Percentiles rank a stretch among this genome's conserved stretches.
These are phyloP conservation scores for Plectosphaerella cucumerina DNA, from an alignment of 2,329 filamentous ascomycete species.

Conservation along the genomic window DNA sequence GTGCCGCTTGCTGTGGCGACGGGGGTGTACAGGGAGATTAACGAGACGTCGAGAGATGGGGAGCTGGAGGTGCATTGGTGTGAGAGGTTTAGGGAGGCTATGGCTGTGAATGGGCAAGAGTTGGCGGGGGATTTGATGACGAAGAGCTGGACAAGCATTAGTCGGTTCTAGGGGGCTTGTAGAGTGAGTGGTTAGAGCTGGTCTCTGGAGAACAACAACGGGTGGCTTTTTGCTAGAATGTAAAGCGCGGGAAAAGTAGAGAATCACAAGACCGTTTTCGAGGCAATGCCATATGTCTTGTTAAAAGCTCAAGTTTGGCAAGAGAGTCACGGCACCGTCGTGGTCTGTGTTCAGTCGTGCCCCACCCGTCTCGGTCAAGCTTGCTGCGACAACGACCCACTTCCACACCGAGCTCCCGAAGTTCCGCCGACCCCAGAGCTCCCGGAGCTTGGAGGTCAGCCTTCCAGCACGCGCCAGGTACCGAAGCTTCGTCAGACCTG, in stretches of 20 bases:
- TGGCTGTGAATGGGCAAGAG: constrained; percentile 35
- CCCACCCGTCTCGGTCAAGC: too few relatives aligned
- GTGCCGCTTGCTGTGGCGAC: constrained; percentile 38
- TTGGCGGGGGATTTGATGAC: constrained; percentile 23
- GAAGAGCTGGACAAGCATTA: not conserved
- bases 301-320: too few relatives aligned
- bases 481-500: constrained; percentile 24
- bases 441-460: constrained; percentile 12
- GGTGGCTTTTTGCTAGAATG: not conserved
- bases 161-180: too few relatives aligned
- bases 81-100: constrained; percentile 34
- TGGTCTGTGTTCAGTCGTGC: too few relatives aligned
- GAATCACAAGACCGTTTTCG: too few relatives aligned
- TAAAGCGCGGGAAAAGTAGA: not conserved
- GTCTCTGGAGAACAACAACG: not conserved
- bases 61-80: constrained; percentile 45
- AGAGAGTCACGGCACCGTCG: too few relatives aligned
- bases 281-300: too few relatives aligned
- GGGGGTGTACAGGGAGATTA: constrained; percentile 36
- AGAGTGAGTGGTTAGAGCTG: not conserved
- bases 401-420: not conserved
- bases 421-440: constrained; percentile 7
- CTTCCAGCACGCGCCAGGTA: constrained; percentile 12
- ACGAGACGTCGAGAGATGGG: constrained; percentile 32
- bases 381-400: too few relatives aligned